Evolutionary conservation across 371 early-diverging fungal species (phyloP).

Genomic region (Mortierella sp.): DNA sequence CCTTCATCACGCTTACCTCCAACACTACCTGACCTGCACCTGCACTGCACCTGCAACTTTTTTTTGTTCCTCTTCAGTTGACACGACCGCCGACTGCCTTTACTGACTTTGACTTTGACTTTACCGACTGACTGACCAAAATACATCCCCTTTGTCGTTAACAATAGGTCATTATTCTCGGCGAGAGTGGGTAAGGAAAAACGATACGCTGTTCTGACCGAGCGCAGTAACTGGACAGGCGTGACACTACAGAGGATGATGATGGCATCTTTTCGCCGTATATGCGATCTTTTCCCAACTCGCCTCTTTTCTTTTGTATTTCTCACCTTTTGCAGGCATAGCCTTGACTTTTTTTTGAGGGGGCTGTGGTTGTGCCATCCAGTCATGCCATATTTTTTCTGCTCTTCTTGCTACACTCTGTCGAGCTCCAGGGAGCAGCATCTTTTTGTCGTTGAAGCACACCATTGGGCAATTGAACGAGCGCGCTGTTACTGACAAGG

Average conservation of each 20-base stretch:
- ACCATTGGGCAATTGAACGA: conserved; percentile 4
- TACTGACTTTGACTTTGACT: not conserved
- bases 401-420: not conserved
- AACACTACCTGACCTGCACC: not conserved
- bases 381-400: not conserved
- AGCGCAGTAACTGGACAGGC: conserved; percentile 24
- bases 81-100: conserved; percentile 4
- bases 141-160: not conserved
- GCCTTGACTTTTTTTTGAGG: not conserved
- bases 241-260: not conserved
- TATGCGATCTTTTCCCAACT: not conserved
- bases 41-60: too few relatives aligned
- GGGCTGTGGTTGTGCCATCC: not conserved
- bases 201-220: not conserved
- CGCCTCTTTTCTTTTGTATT: conserved; percentile 1
- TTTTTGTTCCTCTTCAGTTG: not conserved
- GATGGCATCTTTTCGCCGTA: not conserved
- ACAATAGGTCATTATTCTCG: conserved; percentile 88
- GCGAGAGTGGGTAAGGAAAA: conserved; percentile 85
- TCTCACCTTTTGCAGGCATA: not conserved
- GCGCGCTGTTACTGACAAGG: not conserved
- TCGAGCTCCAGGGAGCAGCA: not conserved
- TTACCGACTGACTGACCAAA: not conserved
- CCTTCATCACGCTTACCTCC: not conserved
- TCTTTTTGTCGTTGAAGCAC: not conserved